Evolutionary conservation across 352 stramenopile genomes (phyloP).

Genomic region (Globisporangium mamillatum): DNA sequence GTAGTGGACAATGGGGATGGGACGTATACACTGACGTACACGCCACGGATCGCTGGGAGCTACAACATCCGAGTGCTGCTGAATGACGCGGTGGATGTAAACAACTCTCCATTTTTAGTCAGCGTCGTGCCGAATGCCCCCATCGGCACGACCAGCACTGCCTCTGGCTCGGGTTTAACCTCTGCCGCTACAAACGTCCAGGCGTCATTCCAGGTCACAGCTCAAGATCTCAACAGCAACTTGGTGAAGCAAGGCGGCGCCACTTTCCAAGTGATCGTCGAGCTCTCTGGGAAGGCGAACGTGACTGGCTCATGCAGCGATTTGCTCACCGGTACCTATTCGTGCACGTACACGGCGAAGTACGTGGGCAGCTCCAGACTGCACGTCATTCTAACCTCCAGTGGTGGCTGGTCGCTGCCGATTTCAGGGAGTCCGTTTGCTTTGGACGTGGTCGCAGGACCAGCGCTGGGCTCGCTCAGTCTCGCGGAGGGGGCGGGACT

Average conservation of each 20-base stretch:
- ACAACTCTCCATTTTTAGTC: constrained; percentile 61
- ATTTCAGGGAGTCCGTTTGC: constrained; percentile 54
- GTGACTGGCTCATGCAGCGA: constrained; percentile 47
- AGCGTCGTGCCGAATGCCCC: constrained; percentile 47
- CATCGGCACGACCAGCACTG: constrained; percentile 39
- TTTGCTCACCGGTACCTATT: constrained; percentile 53
- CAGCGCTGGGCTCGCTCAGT: constrained; percentile 42
- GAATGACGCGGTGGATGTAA: constrained; percentile 32
- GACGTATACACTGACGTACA: constrained; percentile 49
- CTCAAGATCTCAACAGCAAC: constrained; percentile 59
- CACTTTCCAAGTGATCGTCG: constrained; percentile 33
- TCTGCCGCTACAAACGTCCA: constrained; percentile 55
- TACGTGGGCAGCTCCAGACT: constrained; percentile 37
- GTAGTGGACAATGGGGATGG: constrained; percentile 48
- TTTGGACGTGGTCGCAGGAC: constrained; percentile 43
- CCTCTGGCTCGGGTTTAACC: constrained; percentile 31
- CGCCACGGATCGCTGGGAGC: constrained; percentile 33
- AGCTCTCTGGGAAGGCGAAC: constrained; percentile 32
- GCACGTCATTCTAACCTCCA: constrained; percentile 29
- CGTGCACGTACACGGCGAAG: constrained; percentile 56
- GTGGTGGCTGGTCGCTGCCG: constrained; percentile 12
- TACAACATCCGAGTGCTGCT: constrained; percentile 51
- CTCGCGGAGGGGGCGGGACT: constrained; percentile 41
- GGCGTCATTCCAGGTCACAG: constrained; percentile 52
- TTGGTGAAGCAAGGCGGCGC: constrained; percentile 39